Percentiles rank a stretch among this genome's conserved stretches.
Conservation (phyloP, 352 stramenopile genomes). For the Phytophthora colocasiae region DNA sequence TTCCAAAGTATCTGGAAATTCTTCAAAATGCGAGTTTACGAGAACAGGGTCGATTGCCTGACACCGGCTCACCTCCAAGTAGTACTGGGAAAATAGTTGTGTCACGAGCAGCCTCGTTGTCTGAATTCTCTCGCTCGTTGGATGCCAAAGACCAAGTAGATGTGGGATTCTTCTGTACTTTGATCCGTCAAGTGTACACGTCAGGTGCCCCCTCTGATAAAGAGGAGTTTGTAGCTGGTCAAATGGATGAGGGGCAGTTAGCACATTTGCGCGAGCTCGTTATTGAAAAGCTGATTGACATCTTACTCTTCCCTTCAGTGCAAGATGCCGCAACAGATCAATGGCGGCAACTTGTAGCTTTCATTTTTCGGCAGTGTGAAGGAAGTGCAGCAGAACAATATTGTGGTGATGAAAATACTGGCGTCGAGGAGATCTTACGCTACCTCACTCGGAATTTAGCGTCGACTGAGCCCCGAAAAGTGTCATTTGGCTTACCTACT, state of each 20-base stretch:
- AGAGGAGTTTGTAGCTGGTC: conserved; percentile 27
- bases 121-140: conserved; percentile 34
- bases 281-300: conserved; percentile 74
- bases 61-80: conserved; percentile 13
- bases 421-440: conserved; percentile 69
- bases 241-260: conserved; percentile 49
- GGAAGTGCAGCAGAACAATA: conserved; percentile 14
- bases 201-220: conserved; percentile 33
- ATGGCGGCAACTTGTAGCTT: conserved; percentile 74
- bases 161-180: conserved; percentile 79
- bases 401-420: conserved; percentile 24
- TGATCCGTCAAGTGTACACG: conserved; percentile 76
- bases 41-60: conserved; percentile 21
- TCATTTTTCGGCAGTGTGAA: conserved; percentile 64
- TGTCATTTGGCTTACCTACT: conserved; percentile 22
- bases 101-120: conserved; percentile 23
- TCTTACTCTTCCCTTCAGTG: conserved; percentile 59
- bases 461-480: conserved; percentile 37
- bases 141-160: conserved; percentile 52
- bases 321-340: conserved; percentile 45
- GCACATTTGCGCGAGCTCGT: conserved; percentile 57
- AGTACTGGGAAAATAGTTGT: conserved; percentile 20
- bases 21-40: conserved; percentile 44
- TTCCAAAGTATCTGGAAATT: conserved; percentile 67
- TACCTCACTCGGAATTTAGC: conserved; percentile 64